Evolutionary conservation across 2,329 filamentous ascomycete genomes (phyloP).

Genomic region (Ambrosiella beaveri): DNA sequence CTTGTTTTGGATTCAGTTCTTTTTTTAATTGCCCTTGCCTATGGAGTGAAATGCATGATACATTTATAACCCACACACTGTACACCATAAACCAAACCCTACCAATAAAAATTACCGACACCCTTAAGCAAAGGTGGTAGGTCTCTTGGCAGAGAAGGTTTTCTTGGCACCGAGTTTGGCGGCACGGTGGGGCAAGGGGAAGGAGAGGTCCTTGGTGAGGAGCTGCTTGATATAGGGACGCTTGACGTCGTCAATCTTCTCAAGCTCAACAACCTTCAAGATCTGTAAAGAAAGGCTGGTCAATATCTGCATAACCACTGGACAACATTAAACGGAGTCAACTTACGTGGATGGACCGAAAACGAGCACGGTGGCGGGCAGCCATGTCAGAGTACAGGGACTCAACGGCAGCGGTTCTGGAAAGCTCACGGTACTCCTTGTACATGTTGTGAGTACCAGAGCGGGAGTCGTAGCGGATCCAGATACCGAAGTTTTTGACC

Average conservation of each 20-base stretch:
- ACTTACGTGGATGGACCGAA: conserved; percentile 96
- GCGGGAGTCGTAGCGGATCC: conserved; percentile 99
- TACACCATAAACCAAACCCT: conserved; percentile 41
- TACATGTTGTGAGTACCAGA: conserved; percentile 99
- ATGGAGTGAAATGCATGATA: conserved; percentile 33
- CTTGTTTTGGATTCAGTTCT: conserved; percentile 14
- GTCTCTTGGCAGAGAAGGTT: conserved; percentile 83
- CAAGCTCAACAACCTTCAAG: conserved; percentile 92
- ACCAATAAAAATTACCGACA: conserved; percentile 29
- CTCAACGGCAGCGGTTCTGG: conserved; percentile 86
- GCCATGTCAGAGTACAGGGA: conserved; percentile 99
- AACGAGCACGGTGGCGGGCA: conserved; percentile 87
- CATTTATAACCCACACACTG: conserved; percentile 41
- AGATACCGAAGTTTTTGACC: conserved; percentile 99
- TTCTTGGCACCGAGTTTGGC: conserved; percentile 71
- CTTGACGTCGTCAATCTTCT: conserved; percentile 88
- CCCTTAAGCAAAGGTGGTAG: conserved; percentile 90
- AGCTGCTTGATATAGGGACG: conserved; percentile 99
- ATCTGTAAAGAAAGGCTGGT: conserved; percentile 40
- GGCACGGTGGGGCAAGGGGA: conserved; percentile 95
- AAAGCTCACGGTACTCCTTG: conserved; percentile 99
- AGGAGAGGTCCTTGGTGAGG: conserved; percentile 82
- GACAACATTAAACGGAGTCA: background rate
- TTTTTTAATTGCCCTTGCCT: conserved; percentile 14
- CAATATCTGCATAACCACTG: background rate